These are phyloP conservation scores for Kockiozyma suomiensis DNA, from an alignment of 805 yeast species.

Conservation along the genomic window DNA sequence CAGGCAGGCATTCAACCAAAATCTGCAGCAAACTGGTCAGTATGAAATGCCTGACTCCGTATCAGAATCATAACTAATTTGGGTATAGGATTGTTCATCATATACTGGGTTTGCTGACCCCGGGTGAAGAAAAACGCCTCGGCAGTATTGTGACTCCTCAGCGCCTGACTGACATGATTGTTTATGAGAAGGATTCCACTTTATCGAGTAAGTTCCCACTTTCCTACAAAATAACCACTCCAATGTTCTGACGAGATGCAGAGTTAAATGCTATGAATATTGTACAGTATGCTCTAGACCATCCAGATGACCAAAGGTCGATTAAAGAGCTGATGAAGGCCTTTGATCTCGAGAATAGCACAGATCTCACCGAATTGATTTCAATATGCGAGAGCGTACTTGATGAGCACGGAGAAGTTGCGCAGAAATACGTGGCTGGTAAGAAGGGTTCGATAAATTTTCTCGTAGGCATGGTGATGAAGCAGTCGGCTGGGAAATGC, in stretches of 20 bases:
- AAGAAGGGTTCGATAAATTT: constrained; percentile 65
- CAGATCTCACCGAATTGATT: constrained; percentile 45
- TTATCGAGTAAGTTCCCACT: constrained; percentile 59
- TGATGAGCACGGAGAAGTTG: constrained; percentile 54
- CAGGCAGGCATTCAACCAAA: constrained; percentile 35
- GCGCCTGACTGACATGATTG: constrained; percentile 58
- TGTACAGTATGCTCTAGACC: constrained; percentile 44
- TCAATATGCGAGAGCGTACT: constrained; percentile 54
- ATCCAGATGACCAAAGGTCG: constrained; percentile 45
- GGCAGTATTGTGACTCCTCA: constrained; percentile 44
- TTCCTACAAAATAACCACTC: no score
- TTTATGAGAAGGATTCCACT: constrained; percentile 49
- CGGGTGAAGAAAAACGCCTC: constrained; percentile 45
- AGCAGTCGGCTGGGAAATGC: constrained; percentile 66
- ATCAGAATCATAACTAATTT: background rate
- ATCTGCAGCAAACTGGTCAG: constrained; percentile 46
- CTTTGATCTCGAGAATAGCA: constrained; percentile 44
- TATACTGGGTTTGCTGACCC: constrained; percentile 65
- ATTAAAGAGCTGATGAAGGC: constrained; percentile 52
- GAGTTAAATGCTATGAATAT: constrained; percentile 65
- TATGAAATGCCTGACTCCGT: no score
- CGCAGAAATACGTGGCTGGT: constrained; percentile 58
- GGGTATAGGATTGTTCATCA: constrained; percentile 87
- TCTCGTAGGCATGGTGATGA: constrained; percentile 85
- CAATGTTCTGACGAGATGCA: background rate